phyloP scores from a whole-genome alignment of 106 monocot species.

The Agapanthus africanus region DNA sequence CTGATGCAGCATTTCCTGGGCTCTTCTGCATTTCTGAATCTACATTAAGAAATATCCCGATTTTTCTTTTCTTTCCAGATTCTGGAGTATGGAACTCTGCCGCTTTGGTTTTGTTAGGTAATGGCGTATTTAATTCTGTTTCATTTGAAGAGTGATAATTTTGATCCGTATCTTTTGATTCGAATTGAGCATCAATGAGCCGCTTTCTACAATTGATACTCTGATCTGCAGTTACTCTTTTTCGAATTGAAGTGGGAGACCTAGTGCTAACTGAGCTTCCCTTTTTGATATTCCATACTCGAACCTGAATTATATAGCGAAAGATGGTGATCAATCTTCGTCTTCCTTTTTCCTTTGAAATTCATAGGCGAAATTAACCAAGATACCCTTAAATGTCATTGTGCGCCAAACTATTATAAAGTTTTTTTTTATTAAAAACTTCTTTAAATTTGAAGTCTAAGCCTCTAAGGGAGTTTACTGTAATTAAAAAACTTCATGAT shows the following conservation, averaged over 20 bases:
- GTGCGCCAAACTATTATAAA: too few relatives aligned
- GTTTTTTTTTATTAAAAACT: too few relatives aligned
- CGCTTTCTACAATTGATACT: conserved; percentile 27
- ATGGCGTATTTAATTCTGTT: conserved; percentile 12
- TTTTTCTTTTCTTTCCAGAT: conserved; percentile 45
- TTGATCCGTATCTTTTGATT: conserved; percentile 4
- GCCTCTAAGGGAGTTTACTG: too few relatives aligned
- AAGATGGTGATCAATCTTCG: neutral
- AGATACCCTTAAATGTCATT: too few relatives aligned
- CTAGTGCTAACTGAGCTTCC: conserved; percentile 25
- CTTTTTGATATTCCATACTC: conserved; percentile 62
- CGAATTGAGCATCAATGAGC: conserved; percentile 15
- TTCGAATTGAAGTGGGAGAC: conserved; percentile 48
- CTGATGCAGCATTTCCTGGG: conserved; percentile 21
- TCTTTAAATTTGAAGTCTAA: too few relatives aligned
- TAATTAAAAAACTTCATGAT: neutral
- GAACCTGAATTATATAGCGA: conserved; percentile 34
- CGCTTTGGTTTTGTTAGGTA: conserved; percentile 23
- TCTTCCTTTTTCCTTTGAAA: neutral
- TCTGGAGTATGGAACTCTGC: conserved; percentile 52
- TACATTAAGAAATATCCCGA: conserved; percentile 8
- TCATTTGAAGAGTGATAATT: neutral
- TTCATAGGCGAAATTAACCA: too few relatives aligned
- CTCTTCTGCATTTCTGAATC: conserved; percentile 26
- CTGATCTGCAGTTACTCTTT: conserved; percentile 59